Evolutionary conservation across 352 stramenopile species (phyloP).

Genomic region (Pythium grandisporangium): DNA sequence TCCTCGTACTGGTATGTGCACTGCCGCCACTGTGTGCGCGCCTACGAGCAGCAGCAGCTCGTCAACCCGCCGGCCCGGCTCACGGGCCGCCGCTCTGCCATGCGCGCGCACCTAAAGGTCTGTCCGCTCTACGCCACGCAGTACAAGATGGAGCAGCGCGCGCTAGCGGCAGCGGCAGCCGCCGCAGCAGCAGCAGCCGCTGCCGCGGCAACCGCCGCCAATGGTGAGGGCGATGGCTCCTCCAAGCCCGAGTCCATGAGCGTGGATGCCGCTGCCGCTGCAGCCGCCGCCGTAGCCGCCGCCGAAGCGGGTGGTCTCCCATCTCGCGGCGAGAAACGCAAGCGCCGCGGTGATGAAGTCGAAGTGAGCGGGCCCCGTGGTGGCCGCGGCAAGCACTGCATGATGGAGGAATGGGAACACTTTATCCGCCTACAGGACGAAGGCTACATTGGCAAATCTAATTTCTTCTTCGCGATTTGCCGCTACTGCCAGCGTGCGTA

Average conservation of each 20-base stretch:
- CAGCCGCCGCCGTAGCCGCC: neutral
- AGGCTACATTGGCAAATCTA: constrained; percentile 77
- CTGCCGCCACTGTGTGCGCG: constrained; percentile 60
- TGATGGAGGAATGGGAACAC: constrained; percentile 80
- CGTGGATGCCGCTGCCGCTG: neutral
- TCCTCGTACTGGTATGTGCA: constrained; percentile 79
- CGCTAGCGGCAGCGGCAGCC: constrained; percentile 14
- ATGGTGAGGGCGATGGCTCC: neutral
- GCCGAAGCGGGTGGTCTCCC: constrained; percentile 11
- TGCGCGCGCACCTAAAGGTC: constrained; percentile 66
- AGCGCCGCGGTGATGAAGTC: constrained; percentile 24
- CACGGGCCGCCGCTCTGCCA: constrained; percentile 63
- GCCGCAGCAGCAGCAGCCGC: constrained; percentile 7
- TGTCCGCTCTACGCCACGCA: constrained; percentile 58
- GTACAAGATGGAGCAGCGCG: constrained; percentile 50
- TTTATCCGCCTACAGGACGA: constrained; percentile 67
- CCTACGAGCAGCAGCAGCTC: constrained; percentile 59
- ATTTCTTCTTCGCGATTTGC: constrained; percentile 72
- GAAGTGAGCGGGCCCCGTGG: constrained; percentile 27
- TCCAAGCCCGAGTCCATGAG: neutral
- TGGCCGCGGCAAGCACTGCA: constrained; percentile 62
- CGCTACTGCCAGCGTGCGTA: constrained; percentile 59
- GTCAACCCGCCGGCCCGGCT: constrained; percentile 39
- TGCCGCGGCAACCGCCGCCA: neutral
- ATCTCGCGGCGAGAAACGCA: constrained; percentile 33